Percentiles rank a stretch among this genome's conserved stretches.
Evolutionary conservation across 2,329 filamentous ascomycete species (phyloP).

Genomic region (Rutstroemia sydowiana): DNA sequence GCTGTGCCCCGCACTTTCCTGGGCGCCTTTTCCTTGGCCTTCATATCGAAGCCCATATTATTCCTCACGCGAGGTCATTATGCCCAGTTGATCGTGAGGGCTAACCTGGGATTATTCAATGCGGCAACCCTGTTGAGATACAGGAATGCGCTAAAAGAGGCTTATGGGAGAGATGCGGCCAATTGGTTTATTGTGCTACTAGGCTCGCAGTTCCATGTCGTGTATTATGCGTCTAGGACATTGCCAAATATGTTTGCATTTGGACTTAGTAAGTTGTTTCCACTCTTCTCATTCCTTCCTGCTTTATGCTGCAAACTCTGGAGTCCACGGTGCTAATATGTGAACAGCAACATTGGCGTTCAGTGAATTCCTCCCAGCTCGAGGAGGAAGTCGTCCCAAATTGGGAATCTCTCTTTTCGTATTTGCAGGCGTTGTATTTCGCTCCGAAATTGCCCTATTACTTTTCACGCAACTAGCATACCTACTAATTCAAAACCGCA

Average conservation of each 20-base stretch:
- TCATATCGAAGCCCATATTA: slow-evolving; percentile 60
- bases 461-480: slow-evolving; percentile 61
- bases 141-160: slow-evolving; percentile 51
- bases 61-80: slow-evolving; percentile 46
- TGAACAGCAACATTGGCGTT: slow-evolving; percentile 57
- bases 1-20: slow-evolving; percentile 88
- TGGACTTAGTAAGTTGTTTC: slow-evolving; percentile 57
- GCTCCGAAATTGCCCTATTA: slow-evolving; percentile 80
- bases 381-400: slow-evolving; percentile 32
- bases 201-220: slow-evolving; percentile 80
- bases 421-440: slow-evolving; percentile 75
- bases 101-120: slow-evolving; percentile 72
- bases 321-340: not conserved
- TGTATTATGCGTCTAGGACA: slow-evolving; percentile 87
- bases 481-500: slow-evolving; percentile 49
- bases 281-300: not conserved
- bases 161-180: slow-evolving; percentile 61
- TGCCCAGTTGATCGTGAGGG: slow-evolving; percentile 60
- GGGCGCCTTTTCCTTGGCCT: slow-evolving; percentile 70
- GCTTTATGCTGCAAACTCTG: not conserved
- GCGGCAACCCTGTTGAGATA: slow-evolving; percentile 61
- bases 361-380: slow-evolving; percentile 35
- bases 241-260: slow-evolving; percentile 97
- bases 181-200: slow-evolving; percentile 77
- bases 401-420: slow-evolving; percentile 66